Conservation (phyloP, 202 grass and related monocot genomes). For the Tripidium arundinaceum region DNA sequence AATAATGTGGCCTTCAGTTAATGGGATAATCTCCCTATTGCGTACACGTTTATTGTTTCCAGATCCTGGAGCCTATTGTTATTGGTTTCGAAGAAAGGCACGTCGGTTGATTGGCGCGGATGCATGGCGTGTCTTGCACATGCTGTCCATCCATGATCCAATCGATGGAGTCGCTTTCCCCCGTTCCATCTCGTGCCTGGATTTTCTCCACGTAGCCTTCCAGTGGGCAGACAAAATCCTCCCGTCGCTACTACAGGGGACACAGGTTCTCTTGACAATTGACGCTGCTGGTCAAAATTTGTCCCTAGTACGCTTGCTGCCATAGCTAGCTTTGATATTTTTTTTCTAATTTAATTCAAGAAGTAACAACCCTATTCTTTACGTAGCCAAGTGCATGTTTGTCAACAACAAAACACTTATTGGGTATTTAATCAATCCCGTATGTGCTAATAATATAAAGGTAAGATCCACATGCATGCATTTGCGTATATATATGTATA, state of each 20-base stretch:
- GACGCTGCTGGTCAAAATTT: neutral
- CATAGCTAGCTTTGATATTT: neutral
- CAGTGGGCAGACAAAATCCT: constrained; percentile 19
- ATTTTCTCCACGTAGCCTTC: constrained; percentile 14
- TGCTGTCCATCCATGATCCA: neutral
- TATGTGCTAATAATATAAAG: no score
- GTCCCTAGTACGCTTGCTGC: neutral
- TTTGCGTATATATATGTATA: no score
- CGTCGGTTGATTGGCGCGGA: neutral
- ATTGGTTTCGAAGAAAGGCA: neutral
- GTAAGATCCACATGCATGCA: no score
- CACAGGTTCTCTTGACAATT: constrained; percentile 24
- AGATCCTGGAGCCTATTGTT: no score
- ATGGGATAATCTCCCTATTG: no score
- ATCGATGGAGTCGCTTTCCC: neutral
- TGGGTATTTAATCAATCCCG: no score
- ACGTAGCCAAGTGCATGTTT: no score
- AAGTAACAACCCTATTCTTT: no score
- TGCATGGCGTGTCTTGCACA: neutral
- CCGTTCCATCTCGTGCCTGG: neutral
- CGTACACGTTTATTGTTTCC: no score
- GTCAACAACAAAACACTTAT: no score
- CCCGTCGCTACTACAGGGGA: constrained; percentile 15
- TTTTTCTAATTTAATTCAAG: no score
- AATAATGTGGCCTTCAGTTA: no score